phyloP scores from a whole-genome alignment of 495 filamentous ascomycete genomes.

The Neurospora hispaniola region DNA sequence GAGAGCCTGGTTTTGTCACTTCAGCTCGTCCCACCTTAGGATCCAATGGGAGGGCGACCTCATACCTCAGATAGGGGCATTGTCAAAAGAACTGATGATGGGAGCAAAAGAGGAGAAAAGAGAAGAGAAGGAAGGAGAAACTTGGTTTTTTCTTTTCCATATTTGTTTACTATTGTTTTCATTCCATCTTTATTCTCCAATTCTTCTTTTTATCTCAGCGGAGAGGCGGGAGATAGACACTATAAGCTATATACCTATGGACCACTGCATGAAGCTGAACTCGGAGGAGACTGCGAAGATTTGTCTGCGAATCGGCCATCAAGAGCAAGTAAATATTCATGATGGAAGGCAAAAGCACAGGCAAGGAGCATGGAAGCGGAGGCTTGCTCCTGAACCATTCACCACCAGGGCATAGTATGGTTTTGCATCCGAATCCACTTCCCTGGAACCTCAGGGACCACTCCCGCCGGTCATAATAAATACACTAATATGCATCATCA shows the following conservation, averaged over 20 bases:
- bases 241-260: background rate
- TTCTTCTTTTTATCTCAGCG: no score
- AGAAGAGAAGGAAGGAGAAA: background rate
- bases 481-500: no score
- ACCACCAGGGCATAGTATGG: no score
- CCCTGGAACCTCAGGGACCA: no score
- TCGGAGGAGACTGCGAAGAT: background rate
- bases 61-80: background rate
- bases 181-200: no score
- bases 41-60: background rate
- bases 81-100: background rate
- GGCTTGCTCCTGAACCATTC: background rate
- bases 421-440: no score
- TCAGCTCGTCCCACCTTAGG: background rate
- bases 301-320: background rate
- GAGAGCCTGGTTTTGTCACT: background rate
- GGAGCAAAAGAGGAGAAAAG: background rate
- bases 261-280: background rate
- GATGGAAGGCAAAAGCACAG: background rate
- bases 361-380: background rate
- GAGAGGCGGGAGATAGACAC: background rate
- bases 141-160: no score
- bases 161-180: no score
- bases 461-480: no score
- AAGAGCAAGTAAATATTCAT: background rate